phyloP scores from a whole-genome alignment of 441 rosid species.

The Dalechampia spathulata region DNA sequence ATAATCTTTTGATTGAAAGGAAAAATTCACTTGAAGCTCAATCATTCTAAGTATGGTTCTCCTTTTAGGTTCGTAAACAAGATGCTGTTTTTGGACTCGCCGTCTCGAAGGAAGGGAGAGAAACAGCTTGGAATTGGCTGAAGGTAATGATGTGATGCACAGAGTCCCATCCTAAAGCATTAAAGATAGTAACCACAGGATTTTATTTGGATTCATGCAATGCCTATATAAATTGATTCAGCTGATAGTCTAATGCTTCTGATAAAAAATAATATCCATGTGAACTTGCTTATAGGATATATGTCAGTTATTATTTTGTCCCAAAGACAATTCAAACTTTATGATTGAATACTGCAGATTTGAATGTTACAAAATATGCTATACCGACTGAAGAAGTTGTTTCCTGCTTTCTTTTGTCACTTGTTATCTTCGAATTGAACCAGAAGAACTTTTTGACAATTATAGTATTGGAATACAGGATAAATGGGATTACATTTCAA shows the following conservation, averaged over 20 bases:
- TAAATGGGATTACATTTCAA: conserved; percentile 67
- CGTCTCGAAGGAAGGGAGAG: conserved; percentile 75
- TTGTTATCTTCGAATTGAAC: background rate
- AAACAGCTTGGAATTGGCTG: conserved; percentile 90
- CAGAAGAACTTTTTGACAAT: background rate
- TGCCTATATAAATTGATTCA: no score
- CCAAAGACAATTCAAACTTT: no score
- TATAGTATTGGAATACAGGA: conserved; percentile 29
- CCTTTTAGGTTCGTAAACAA: conserved; percentile 72
- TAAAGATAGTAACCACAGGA: background rate
- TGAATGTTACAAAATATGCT: no score
- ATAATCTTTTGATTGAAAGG: background rate
- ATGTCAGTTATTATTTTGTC: no score
- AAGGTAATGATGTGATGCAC: conserved; percentile 29
- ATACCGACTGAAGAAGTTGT: no score
- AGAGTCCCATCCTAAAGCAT: background rate
- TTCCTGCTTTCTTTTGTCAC: background rate
- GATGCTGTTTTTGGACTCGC: conserved; percentile 65
- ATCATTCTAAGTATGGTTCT: conserved; percentile 1
- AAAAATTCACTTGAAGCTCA: background rate
- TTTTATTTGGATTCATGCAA: no score
- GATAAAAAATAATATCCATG: no score
- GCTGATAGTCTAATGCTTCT: no score
- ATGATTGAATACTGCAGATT: no score
- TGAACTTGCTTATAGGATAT: no score